A percentile compares a stretch with the other conserved stretches of the same genome.
These are phyloP conservation scores for Starmera caribaea DNA, from an alignment of 805 yeast species.

Conservation along the genomic window DNA sequence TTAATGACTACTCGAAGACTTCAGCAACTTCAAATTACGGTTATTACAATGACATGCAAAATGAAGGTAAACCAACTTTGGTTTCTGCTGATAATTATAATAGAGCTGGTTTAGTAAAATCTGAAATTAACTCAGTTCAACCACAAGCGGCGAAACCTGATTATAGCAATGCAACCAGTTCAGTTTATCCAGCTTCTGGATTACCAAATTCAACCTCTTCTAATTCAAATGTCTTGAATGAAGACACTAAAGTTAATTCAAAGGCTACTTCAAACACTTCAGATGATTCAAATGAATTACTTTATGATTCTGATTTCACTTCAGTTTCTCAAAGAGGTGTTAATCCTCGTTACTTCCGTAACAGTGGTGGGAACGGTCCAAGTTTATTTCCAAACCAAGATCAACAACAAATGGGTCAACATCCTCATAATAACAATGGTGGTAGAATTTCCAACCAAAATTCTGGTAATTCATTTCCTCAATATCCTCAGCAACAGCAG, in stretches of 20 bases:
- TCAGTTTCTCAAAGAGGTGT: constrained; percentile 72
- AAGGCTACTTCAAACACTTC: constrained; percentile 4
- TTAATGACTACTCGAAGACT: constrained; percentile 15
- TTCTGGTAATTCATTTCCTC: too few species aligned
- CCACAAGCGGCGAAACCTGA: constrained; percentile 18
- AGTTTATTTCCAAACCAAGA: constrained; percentile 14
- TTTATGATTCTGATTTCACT: constrained; percentile 50
- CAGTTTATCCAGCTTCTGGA: constrained; percentile 4
- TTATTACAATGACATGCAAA: background rate
- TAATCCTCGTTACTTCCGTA: constrained; percentile 43
- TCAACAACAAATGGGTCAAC: constrained; percentile 5
- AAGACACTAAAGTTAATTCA: constrained; percentile 2
- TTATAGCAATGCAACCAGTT: constrained; percentile 6
- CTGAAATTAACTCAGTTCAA: constrained; percentile 13
- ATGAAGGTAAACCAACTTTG: constrained; percentile 17
- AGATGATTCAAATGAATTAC: constrained; percentile 2
- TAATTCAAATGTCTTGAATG: background rate
- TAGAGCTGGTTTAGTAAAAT: constrained; percentile 13
- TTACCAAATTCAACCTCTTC: background rate
- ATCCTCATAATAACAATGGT: constrained; percentile 3
- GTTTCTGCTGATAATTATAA: constrained; percentile 16
- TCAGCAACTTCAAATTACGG: constrained; percentile 1
- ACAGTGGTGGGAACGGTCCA: constrained; percentile 21
- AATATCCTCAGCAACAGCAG: background rate
- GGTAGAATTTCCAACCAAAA: too few species aligned